phyloP scores from a whole-genome alignment of 331 rosid genomes.

The Dryas integrifolia region DNA sequence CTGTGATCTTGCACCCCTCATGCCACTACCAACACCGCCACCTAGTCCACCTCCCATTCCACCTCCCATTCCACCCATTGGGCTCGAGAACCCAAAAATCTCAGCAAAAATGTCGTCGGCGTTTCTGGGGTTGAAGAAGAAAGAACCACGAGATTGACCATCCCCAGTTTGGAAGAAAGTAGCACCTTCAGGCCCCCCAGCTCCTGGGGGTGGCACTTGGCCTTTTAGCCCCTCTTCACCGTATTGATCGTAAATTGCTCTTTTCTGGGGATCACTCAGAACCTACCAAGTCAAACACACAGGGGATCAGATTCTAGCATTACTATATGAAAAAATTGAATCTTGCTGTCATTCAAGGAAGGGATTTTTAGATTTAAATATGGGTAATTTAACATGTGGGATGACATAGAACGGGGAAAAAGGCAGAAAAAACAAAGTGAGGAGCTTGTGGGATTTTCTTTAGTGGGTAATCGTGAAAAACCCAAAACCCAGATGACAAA shows the following conservation, averaged over 20 bases:
- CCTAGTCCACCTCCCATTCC: conserved; percentile 43
- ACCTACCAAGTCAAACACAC: conserved; percentile 38
- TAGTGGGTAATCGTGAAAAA: too few species aligned
- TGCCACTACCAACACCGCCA: conserved; percentile 50
- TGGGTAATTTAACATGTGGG: not conserved
- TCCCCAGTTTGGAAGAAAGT: conserved; percentile 69
- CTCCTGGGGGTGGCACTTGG: conserved; percentile 64
- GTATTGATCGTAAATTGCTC: conserved; percentile 74
- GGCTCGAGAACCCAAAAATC: conserved; percentile 69
- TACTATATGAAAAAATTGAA: not conserved
- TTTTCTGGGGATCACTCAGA: conserved; percentile 78
- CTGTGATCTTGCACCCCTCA: conserved; percentile 52
- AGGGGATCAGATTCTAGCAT: conserved; percentile 2
- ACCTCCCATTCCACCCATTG: conserved; percentile 65
- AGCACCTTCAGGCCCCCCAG: conserved; percentile 53
- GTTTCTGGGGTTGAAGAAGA: conserved; percentile 69
- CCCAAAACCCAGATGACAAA: conserved; percentile 11
- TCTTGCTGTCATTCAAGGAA: not conserved
- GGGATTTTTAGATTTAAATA: not conserved
- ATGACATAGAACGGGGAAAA: too few species aligned
- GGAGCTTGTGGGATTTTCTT: not conserved
- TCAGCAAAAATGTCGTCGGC: conserved; percentile 65
- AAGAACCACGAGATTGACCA: conserved; percentile 23
- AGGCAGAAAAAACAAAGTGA: not conserved
- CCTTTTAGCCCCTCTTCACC: conserved; percentile 92